These are phyloP conservation scores for Ambrosiella beaveri DNA, from an alignment of 2,329 filamentous ascomycete species.

Conservation along the genomic window DNA sequence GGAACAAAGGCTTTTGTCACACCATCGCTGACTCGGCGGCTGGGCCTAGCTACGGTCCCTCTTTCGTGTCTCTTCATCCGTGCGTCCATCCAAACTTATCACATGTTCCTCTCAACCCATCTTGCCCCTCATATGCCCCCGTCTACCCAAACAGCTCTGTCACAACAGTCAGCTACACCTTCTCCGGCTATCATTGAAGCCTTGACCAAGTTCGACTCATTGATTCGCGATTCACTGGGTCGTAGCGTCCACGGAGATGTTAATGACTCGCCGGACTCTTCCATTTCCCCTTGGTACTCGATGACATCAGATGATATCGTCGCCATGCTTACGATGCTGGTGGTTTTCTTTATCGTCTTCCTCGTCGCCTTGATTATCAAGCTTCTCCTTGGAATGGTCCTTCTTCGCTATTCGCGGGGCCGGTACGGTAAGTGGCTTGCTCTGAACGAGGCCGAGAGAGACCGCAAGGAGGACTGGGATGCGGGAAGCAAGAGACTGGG, in stretches of 20 bases:
- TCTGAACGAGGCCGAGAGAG: neutral
- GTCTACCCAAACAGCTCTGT: slow-evolving; percentile 47
- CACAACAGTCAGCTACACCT: slow-evolving; percentile 42
- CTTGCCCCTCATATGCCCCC: slow-evolving; percentile 53
- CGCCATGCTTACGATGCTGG: slow-evolving; percentile 61
- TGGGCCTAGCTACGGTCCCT: slow-evolving; percentile 82
- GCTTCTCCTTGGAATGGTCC: slow-evolving; percentile 70
- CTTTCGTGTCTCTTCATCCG: slow-evolving; percentile 90
- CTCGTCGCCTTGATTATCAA: slow-evolving; percentile 72
- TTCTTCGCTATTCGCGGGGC: slow-evolving; percentile 62
- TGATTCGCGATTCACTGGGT: slow-evolving; percentile 60
- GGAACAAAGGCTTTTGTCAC: slow-evolving; percentile 59
- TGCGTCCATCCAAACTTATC: slow-evolving; percentile 85
- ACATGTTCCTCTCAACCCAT: slow-evolving; percentile 89
- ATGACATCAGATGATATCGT: slow-evolving; percentile 59
- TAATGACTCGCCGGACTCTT: slow-evolving; percentile 18
- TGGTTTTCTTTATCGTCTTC: slow-evolving; percentile 73
- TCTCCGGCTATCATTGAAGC: slow-evolving; percentile 64
- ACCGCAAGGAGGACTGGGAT: slow-evolving; percentile 35
- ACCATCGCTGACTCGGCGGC: slow-evolving; percentile 72
- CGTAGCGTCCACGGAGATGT: slow-evolving; percentile 47
- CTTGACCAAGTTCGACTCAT: slow-evolving; percentile 58
- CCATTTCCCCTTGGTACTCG: slow-evolving; percentile 26
- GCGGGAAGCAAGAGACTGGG: slow-evolving; percentile 61
- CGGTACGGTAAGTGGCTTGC: slow-evolving; percentile 57